Base-by-base conservation (phyloP, 2,329 filamentous ascomycete genomes). In the Zasmidium angulare region DNA sequence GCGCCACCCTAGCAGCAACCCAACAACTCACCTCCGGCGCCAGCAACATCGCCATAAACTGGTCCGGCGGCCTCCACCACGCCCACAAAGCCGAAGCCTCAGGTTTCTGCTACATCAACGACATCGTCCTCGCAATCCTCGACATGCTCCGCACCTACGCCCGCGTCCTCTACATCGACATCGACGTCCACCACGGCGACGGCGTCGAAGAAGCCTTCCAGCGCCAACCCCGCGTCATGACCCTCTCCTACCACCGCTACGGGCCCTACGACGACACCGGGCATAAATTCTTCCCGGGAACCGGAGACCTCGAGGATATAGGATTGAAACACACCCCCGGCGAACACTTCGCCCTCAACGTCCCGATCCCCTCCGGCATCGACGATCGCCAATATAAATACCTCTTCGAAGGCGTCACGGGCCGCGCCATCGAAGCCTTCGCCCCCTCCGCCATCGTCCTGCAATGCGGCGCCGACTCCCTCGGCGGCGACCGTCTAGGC, bases 41-140 rank as follows among this genome's bases (percentile, higher is more conserved):
- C 76, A 91, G 92, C 26, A 91, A 98, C 71, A 97, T 99, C 72
- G 95, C 95, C 56, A 92, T 99, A 71, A 96, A 96, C 69, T 99
- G 95, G 95, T 95, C 92, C 19, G 95, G 95, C 36, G 95, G 95
- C 11, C 84, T 99, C 26, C 95, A 99, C 75, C 95, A 99, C 72
- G 95, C 95, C 49, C 97, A 98, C 76, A 95, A 93, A 73, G 86
- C 89, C 55, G 92, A 96, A 76, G 93, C 95, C 0, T 93, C 89
- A 14, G 95, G 95, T 0, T 99, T 99, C 76, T 99, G 95, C 79
- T 99, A 99, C 78, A 92, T 98, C 78, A 99, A 99, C 75, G 95
- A 99, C 76, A 98, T 98, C 69, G 95, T 98, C 59, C 84, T 99
- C 50, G 91, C 90, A 36, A 95, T 97, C 68, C 83, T 98, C 40